Evolutionary conservation across 208 protist genomes (phyloP).

Genomic region (Blastocrithidia nonstop): DNA sequence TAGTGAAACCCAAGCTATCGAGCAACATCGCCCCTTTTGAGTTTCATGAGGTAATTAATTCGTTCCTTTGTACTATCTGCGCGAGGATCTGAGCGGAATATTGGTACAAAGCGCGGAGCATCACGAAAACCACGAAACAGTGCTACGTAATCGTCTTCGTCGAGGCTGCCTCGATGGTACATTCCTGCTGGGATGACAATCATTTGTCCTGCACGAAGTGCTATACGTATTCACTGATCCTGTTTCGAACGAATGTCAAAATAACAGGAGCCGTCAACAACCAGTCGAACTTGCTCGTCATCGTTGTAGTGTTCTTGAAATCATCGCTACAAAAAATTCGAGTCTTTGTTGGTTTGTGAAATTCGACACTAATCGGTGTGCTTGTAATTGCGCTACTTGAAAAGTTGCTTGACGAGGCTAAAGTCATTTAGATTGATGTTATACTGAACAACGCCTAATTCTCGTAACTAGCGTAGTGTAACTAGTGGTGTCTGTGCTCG

Average conservation of each 20-base stretch:
- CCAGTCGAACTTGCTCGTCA: conserved; percentile 84
- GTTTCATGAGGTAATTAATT: conserved; percentile 70
- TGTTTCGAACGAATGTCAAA: conserved; percentile 84
- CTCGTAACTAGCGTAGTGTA: conserved; percentile 52
- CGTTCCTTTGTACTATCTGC: conserved; percentile 58
- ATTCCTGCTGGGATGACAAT: conserved; percentile 73
- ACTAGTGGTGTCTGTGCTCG: conserved; percentile 22
- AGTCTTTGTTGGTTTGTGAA: conserved; percentile 83
- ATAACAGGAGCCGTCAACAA: conserved; percentile 82
- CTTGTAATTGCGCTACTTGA: conserved; percentile 82
- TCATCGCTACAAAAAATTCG: conserved; percentile 76
- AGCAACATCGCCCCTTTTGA: conserved; percentile 81
- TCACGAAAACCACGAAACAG: conserved; percentile 73
- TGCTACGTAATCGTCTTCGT: conserved; percentile 80
- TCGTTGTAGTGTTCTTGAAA: conserved; percentile 89
- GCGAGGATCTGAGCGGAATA: conserved; percentile 49
- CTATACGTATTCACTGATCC: conserved; percentile 88
- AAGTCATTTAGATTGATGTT: conserved; percentile 76
- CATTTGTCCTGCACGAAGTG: conserved; percentile 60
- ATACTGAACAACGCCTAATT: conserved; percentile 72
- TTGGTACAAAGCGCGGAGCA: conserved; percentile 63
- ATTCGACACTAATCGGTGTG: conserved; percentile 76
- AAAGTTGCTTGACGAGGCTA: conserved; percentile 64
- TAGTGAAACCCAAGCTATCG: conserved; percentile 56
- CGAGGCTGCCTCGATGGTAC: conserved; percentile 74